A percentile compares a stretch with the other conserved stretches of the same genome.
phyloP scores from a whole-genome alignment of 345 rosid species.

The Bruguiera sexangula region DNA sequence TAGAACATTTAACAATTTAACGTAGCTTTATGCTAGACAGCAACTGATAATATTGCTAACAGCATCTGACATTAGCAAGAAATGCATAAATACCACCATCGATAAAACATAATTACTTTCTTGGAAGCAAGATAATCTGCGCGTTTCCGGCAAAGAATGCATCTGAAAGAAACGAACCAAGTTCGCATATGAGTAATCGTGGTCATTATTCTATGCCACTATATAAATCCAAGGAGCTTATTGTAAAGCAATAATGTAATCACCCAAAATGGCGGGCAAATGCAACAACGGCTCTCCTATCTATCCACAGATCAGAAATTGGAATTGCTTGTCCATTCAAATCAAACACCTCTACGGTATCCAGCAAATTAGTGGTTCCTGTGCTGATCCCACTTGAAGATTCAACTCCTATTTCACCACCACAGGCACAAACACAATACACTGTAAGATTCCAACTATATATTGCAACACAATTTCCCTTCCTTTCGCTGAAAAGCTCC shows the following conservation, averaged over 20 bases:
- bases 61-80: too few species aligned
- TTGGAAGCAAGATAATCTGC: conserved; percentile 78
- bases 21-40: too few species aligned
- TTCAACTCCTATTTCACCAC: conserved; percentile 35
- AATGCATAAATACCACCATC: neutral
- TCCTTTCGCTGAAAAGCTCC: too few species aligned
- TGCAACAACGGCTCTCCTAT: conserved; percentile 74
- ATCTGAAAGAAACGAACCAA: conserved; percentile 42
- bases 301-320: conserved; percentile 82
- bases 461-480: neutral
- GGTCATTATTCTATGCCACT: too few species aligned
- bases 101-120: conserved; percentile 49
- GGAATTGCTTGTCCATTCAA: conserved; percentile 61
- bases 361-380: conserved; percentile 41
- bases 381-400: conserved; percentile 25
- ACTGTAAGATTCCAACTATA: neutral
- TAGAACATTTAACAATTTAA: neutral
- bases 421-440: neutral
- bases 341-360: conserved; percentile 57
- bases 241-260: neutral
- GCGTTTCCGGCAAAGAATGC: conserved; percentile 80
- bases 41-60: too few species aligned
- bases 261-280: conserved; percentile 96
- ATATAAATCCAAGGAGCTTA: neutral
- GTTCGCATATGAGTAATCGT: too few species aligned